phyloP scores from a whole-genome alignment of 768 basidiomycete genomes.

The Coprinopsis cinerea region DNA sequence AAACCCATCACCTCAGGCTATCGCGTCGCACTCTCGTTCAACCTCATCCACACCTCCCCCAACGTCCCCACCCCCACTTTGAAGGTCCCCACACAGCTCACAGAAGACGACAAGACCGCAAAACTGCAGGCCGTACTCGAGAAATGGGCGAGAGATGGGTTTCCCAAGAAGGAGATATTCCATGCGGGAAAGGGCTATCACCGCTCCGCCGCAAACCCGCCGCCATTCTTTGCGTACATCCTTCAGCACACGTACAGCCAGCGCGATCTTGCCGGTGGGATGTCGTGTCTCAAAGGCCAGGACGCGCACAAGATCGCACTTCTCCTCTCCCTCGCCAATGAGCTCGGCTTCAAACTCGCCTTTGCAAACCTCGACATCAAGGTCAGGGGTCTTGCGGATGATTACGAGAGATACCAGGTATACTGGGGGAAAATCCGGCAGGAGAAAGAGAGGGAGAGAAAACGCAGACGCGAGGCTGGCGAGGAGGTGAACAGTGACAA shows the following conservation, averaged over 20 bases:
- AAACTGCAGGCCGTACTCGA: background rate
- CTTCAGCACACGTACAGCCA: background rate
- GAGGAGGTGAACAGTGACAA: no score
- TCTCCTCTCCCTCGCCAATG: background rate
- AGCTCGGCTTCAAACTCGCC: background rate
- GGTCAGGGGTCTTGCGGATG: background rate
- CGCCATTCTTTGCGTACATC: background rate
- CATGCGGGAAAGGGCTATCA: background rate
- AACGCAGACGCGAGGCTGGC: background rate
- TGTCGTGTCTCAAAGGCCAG: background rate
- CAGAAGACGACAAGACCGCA: background rate
- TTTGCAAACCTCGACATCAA: background rate
- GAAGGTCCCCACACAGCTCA: background rate
- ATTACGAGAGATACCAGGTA: background rate
- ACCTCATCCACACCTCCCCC: constrained; percentile 38
- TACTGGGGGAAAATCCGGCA: background rate
- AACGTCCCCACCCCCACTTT: constrained; percentile 9
- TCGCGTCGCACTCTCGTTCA: constrained; percentile 45
- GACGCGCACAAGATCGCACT: background rate
- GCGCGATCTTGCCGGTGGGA: background rate
- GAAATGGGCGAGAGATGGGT: constrained; percentile 1
- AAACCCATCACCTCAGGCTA: constrained; percentile 44
- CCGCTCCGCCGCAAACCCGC: background rate
- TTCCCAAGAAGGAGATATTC: background rate
- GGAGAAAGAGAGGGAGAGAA: background rate